Evolutionary conservation across 2,329 filamentous ascomycete genomes (phyloP).

Genomic region (Didymella pinodella): DNA sequence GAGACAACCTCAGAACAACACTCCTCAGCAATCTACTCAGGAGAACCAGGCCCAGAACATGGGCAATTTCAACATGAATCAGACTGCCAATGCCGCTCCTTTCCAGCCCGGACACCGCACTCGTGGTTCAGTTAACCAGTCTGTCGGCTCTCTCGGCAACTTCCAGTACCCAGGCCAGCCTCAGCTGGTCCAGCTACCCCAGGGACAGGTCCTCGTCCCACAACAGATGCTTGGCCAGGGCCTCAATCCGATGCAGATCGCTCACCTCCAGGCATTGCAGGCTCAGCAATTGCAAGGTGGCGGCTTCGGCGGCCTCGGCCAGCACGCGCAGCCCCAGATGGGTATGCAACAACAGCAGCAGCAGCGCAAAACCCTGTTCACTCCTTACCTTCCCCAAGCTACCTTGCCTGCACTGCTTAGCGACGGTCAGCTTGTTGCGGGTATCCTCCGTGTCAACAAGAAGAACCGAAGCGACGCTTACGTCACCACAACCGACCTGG

Average conservation of each 20-base stretch:
- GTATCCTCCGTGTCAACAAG: slow-evolving; percentile 98
- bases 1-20: slow-evolving; percentile 76
- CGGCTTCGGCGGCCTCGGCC: slow-evolving; percentile 69
- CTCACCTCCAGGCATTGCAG: slow-evolving; percentile 90
- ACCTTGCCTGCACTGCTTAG: slow-evolving; percentile 88
- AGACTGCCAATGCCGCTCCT: slow-evolving; percentile 71
- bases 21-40: slow-evolving; percentile 59
- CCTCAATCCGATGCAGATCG: slow-evolving; percentile 85
- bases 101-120: slow-evolving; percentile 94
- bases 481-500: slow-evolving; percentile 91
- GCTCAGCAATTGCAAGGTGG: slow-evolving; percentile 84
- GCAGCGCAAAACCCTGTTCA: slow-evolving; percentile 98
- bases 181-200: slow-evolving; percentile 84
- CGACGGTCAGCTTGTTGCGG: slow-evolving; percentile 93
- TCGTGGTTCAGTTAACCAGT: slow-evolving; percentile 83
- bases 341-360: slow-evolving; percentile 81
- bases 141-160: slow-evolving; percentile 79
- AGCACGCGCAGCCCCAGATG: slow-evolving; percentile 73
- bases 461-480: slow-evolving; percentile 99
- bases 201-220: slow-evolving; percentile 83
- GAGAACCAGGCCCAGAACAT: slow-evolving; percentile 59
- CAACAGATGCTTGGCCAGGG: slow-evolving; percentile 89
- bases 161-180: slow-evolving; percentile 92
- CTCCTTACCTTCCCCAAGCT: slow-evolving; percentile 94
- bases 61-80: slow-evolving; percentile 73